Evolutionary conservation across 345 rosid species (phyloP).

Genomic region (Lepidium africanum): DNA sequence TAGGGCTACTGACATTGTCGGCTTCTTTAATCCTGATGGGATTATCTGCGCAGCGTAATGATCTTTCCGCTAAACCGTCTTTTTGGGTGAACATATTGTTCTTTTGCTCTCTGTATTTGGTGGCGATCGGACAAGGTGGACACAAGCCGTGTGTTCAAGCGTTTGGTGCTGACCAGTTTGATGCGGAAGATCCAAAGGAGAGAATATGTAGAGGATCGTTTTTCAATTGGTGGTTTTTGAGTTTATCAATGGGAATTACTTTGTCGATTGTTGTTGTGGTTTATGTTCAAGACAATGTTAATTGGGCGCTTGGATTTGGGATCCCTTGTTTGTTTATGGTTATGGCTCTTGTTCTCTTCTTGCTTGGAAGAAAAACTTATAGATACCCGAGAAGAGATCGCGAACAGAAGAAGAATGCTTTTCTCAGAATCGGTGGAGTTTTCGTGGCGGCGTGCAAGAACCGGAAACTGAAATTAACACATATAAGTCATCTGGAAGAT

Average conservation of each 20-base stretch:
- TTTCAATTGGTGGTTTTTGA: slow-evolving; percentile 32
- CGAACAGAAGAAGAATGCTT: slow-evolving; percentile 5
- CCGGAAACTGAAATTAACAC: neutral
- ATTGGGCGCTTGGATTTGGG: slow-evolving; percentile 28
- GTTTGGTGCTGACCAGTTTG: slow-evolving; percentile 32
- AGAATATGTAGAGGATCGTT: slow-evolving; percentile 19
- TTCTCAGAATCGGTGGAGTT: slow-evolving; percentile 22
- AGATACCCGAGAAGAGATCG: neutral
- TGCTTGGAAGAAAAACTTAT: slow-evolving; percentile 20
- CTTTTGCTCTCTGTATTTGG: slow-evolving; percentile 27
- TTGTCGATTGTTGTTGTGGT: slow-evolving; percentile 18
- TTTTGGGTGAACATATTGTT: slow-evolving; percentile 24
- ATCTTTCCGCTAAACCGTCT: slow-evolving; percentile 6
- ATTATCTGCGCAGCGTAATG: slow-evolving; percentile 26
- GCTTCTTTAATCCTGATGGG: slow-evolving; percentile 36
- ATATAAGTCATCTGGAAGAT: neutral
- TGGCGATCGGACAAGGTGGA: slow-evolving; percentile 27
- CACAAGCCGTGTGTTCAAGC: slow-evolving; percentile 34
- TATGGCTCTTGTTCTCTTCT: slow-evolving; percentile 24
- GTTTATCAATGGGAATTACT: slow-evolving; percentile 19
- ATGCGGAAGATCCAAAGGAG: slow-evolving; percentile 16
- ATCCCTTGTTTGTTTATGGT: slow-evolving; percentile 30
- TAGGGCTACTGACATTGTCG: slow-evolving; percentile 50
- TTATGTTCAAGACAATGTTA: slow-evolving; percentile 24
- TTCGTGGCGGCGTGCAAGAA: slow-evolving; percentile 20